These are phyloP conservation scores for Tuber melanosporum DNA, from an alignment of 495 filamentous ascomycete species.

Conservation along the genomic window DNA sequence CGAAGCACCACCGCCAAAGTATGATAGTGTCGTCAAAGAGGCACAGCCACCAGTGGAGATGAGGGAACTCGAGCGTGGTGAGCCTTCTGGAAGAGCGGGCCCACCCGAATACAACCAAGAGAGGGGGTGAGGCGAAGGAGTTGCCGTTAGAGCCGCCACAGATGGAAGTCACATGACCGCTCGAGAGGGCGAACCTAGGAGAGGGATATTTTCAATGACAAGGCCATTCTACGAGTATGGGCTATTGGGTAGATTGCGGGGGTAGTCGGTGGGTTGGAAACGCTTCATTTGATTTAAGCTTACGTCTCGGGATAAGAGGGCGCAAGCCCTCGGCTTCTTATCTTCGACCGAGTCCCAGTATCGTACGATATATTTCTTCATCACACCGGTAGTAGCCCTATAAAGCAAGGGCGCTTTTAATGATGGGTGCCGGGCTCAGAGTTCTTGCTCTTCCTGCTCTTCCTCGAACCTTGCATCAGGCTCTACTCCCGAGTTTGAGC, in stretches of 20 bases:
- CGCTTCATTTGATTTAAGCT: neutral
- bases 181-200: neutral
- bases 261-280: neutral
- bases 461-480: neutral
- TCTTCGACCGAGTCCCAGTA: neutral
- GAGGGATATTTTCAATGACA: neutral
- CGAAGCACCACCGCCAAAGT: slow-evolving; percentile 33
- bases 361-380: neutral
- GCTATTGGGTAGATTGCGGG: slow-evolving; percentile 14
- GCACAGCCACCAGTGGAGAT: neutral
- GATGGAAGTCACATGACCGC: neutral
- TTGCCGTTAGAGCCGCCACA: neutral
- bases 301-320: neutral
- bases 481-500: neutral
- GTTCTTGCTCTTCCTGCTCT: neutral
- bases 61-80: slow-evolving; percentile 13
- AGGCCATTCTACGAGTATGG: neutral
- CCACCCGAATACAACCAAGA: slow-evolving; percentile 10
- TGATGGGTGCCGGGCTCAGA: neutral
- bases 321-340: neutral
- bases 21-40: slow-evolving; percentile 26
- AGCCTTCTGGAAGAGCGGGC: slow-evolving; percentile 1
- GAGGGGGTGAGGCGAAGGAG: neutral
- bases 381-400: neutral
- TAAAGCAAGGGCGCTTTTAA: neutral